Conservation (phyloP, 108 stramenopile genomes). For the Asterionellopsis glacialis region DNA sequence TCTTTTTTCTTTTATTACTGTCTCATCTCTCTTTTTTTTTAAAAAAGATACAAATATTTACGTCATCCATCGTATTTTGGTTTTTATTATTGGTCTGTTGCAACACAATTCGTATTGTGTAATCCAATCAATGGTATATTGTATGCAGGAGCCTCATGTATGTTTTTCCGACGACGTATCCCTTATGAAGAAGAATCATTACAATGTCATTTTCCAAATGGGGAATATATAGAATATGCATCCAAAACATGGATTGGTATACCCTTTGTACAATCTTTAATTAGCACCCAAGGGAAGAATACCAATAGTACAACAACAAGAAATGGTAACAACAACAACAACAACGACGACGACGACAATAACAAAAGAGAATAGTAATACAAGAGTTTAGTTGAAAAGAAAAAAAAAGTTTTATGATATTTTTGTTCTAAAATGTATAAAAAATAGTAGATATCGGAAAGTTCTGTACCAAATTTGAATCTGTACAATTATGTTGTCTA, state of each 20-base stretch:
- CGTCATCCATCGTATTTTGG: conserved; percentile 96
- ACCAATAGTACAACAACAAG: too few species aligned
- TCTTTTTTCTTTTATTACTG: background rate
- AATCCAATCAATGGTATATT: conserved; percentile 61
- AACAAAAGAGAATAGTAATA: background rate
- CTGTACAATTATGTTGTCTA: too few species aligned
- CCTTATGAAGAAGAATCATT: conserved; percentile 87
- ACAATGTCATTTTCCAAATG: conserved; percentile 57
- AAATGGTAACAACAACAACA: background rate
- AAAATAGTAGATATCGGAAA: too few species aligned
- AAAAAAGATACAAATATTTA: conserved; percentile 60
- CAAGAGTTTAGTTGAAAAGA: background rate
- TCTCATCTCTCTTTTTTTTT: background rate
- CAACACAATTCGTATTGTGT: conserved; percentile 83
- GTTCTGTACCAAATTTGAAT: too few species aligned
- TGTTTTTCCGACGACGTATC: conserved; percentile 86
- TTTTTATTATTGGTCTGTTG: conserved; percentile 94
- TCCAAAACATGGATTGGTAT: conserved; percentile 75
- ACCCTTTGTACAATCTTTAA: conserved; percentile 57
- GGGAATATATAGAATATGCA: conserved; percentile 75
- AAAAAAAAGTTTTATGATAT: background rate
- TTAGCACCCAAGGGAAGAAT: background rate
- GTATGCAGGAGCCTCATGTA: conserved; percentile 74
- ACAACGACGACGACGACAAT: background rate
- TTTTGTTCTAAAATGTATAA: background rate